phyloP scores from a whole-genome alignment of 2,329 filamentous ascomycete species.

The Colletotrichum higginsianum region DNA sequence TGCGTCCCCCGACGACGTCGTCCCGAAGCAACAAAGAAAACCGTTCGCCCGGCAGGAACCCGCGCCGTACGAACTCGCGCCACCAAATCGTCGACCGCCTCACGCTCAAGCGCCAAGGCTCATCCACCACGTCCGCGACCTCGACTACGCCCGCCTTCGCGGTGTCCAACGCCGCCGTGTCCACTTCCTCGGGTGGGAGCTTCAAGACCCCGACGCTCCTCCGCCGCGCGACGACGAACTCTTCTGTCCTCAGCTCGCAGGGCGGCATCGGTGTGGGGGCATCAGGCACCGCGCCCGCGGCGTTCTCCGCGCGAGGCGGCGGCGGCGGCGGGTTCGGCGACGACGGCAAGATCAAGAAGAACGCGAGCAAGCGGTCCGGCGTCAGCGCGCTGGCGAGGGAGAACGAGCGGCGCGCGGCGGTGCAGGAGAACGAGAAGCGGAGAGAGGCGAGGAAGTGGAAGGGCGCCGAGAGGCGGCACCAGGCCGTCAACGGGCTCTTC shows the following conservation, averaged over 20 bases:
- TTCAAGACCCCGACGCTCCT: slow-evolving; percentile 82
- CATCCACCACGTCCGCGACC: slow-evolving; percentile 52
- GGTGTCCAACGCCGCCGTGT: slow-evolving; percentile 53
- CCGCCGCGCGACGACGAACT: slow-evolving; percentile 80
- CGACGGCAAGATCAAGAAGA: slow-evolving; percentile 72
- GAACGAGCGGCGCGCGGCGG: slow-evolving; percentile 68
- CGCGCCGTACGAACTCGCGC: slow-evolving; percentile 52
- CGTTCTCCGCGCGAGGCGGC: slow-evolving; percentile 24
- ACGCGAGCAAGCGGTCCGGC: slow-evolving; percentile 72
- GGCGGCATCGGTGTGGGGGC: slow-evolving; percentile 25
- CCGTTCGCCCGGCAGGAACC: slow-evolving; percentile 48
- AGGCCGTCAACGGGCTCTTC: slow-evolving; percentile 72
- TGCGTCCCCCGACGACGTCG: slow-evolving; percentile 48
- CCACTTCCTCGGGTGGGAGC: slow-evolving; percentile 54
- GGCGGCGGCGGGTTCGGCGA: slow-evolving; percentile 53
- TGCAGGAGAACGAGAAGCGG: slow-evolving; percentile 71
- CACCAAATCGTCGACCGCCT: slow-evolving; percentile 80
- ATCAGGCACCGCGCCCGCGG: slow-evolving; percentile 27
- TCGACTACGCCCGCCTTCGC: slow-evolving; percentile 70
- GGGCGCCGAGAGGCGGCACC: slow-evolving; percentile 70
- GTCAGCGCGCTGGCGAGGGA: slow-evolving; percentile 74
- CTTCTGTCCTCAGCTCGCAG: slow-evolving; percentile 60
- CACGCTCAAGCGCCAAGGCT: slow-evolving; percentile 72
- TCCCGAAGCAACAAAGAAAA: slow-evolving; percentile 66
- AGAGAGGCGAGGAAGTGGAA: slow-evolving; percentile 71